phyloP scores from a whole-genome alignment of 2,329 filamentous ascomycete species.

The Basipetospora chlamydospora region DNA sequence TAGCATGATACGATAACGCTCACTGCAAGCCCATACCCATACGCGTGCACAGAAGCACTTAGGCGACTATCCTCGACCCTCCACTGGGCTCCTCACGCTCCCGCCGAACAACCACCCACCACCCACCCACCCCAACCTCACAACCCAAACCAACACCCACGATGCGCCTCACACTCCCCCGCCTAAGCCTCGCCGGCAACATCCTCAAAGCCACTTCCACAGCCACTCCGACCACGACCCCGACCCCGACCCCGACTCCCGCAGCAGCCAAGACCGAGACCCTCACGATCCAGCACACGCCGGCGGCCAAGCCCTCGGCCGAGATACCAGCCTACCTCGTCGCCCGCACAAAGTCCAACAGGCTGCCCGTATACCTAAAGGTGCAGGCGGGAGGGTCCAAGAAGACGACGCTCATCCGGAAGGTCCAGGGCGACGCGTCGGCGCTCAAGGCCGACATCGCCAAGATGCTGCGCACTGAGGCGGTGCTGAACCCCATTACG shows the following conservation, averaged over 20 bases:
- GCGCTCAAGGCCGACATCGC: slow-evolving; percentile 44
- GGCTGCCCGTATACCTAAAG: slow-evolving; percentile 64
- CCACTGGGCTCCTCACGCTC: neutral
- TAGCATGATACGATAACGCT: too few relatives aligned
- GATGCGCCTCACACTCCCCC: slow-evolving; percentile 5
- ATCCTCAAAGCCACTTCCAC: too few relatives aligned
- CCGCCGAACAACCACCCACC: neutral
- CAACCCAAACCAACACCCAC: neutral
- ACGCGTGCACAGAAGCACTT: too few relatives aligned
- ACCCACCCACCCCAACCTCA: neutral
- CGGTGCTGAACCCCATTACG: slow-evolving; percentile 45
- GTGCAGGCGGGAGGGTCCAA: slow-evolving; percentile 63
- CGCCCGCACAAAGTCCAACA: slow-evolving; percentile 51
- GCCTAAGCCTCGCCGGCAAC: slow-evolving; percentile 7
- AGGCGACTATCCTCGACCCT: neutral
- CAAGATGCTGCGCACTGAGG: slow-evolving; percentile 35
- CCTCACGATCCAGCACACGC: slow-evolving; percentile 9
- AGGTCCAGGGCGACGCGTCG: slow-evolving; percentile 58
- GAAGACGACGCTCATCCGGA: slow-evolving; percentile 61
- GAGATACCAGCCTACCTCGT: slow-evolving; percentile 61
- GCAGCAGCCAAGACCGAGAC: slow-evolving; percentile 11
- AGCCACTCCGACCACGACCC: too few relatives aligned
- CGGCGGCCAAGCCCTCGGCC: slow-evolving; percentile 40
- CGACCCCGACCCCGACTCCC: slow-evolving; percentile 5
- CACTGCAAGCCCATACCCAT: too few relatives aligned